phyloP scores from a whole-genome alignment of 1,284 basidiomycete species.

The Chiua sp. region DNA sequence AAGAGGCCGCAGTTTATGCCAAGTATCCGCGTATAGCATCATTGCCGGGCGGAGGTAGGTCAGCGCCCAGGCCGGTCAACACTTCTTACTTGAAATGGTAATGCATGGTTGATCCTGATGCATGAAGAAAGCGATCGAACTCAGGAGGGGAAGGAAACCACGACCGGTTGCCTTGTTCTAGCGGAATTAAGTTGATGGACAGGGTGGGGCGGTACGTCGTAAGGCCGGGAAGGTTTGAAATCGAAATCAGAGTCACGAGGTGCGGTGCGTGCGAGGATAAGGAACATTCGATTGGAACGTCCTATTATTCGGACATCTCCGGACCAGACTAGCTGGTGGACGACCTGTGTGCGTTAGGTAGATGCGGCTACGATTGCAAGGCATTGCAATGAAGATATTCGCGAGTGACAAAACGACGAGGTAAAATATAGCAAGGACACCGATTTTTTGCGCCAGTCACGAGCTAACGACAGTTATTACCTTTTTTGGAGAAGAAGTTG shows the following conservation, averaged over 20 bases:
- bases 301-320: slow-evolving; percentile 23
- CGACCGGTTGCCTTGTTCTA: not conserved
- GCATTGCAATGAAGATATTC: not conserved
- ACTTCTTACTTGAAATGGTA: too few species aligned
- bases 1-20: not conserved
- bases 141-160: not conserved
- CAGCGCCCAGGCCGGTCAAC: too few species aligned
- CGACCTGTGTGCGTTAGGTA: not conserved
- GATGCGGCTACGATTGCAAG: not conserved
- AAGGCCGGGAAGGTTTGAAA: not conserved
- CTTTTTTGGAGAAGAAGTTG: slow-evolving; percentile 17
- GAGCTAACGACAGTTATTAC: slow-evolving; percentile 22
- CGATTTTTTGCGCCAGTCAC: not conserved
- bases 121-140: not conserved
- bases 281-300: slow-evolving; percentile 35
- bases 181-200: not conserved
- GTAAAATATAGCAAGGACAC: not conserved
- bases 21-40: too few species aligned
- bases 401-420: not conserved
- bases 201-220: slow-evolving; percentile 11
- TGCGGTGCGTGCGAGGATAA: slow-evolving; percentile 25
- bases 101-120: not conserved
- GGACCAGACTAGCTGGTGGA: not conserved
- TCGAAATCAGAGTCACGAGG: too few species aligned
- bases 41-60: too few species aligned